phyloP scores from a whole-genome alignment of 495 filamentous ascomycete genomes.

The Immersiella caudata region DNA sequence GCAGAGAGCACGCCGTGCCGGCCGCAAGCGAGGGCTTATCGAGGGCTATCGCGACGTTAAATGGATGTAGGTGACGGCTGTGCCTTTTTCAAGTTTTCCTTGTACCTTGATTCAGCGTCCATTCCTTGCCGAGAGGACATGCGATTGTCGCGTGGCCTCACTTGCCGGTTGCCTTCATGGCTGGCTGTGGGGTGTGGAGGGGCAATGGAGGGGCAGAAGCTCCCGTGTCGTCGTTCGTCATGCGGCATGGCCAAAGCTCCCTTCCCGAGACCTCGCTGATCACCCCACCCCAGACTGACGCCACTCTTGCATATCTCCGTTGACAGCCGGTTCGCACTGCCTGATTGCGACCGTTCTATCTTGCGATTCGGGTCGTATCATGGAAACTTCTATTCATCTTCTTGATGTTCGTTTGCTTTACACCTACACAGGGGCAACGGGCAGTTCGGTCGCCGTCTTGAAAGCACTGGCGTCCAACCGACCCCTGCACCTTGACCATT shows the following conservation, averaged over 20 bases:
- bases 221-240: conserved; percentile 9
- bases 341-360: conserved; percentile 1
- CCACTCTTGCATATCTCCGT: conserved; percentile 10
- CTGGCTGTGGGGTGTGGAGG: neutral
- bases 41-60: conserved; percentile 5
- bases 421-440: too few species aligned
- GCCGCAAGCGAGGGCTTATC: neutral
- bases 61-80: neutral
- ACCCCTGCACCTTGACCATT: too few species aligned
- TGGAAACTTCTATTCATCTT: neutral
- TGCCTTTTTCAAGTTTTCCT: neutral
- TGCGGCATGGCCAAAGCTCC: conserved; percentile 17
- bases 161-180: neutral
- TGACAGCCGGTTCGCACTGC: neutral
- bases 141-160: conserved; percentile 12
- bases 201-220: conserved; percentile 14
- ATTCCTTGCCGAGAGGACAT: neutral
- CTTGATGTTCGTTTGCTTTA: neutral
- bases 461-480: too few species aligned
- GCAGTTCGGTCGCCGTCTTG: too few species aligned
- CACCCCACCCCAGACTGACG: conserved; percentile 12
- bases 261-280: neutral
- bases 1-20: neutral
- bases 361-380: neutral
- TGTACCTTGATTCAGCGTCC: neutral